Base-by-base conservation (phyloP, 2,329 filamentous ascomycete species). In the Colletotrichum sp. region DNA sequence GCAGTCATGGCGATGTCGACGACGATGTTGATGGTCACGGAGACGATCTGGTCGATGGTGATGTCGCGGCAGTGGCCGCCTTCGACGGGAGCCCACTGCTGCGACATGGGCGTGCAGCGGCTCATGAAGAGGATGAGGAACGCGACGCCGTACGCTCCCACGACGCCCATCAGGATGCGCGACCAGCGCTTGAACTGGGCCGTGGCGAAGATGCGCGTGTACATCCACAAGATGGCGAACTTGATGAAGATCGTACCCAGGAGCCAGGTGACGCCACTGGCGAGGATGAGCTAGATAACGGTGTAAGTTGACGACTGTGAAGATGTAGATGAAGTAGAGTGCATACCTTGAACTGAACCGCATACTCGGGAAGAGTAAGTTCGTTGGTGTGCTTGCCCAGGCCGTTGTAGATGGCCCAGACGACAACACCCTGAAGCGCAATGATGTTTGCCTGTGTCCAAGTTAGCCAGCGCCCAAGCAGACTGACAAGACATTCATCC, bases 1-100 rank as follows among this genome's bases (percentile, higher is more conserved):
- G 83, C 81, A 24, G 87, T 79, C 26, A 88, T 80, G 65, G 84
- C 82, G 72, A 81, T 3, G 68, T 84, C 82, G n/a, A 83, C 49
- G 36, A 80, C 7, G 16, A 82, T 63, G 68, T 83, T 83, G 21
- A 80, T 72, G 6, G 73, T 75, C 21, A 82, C 72, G 12, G 80
- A 80, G 55, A 79, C 71, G 66, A 78, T 76, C 62, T 82, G 79
- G 15, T 75, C 63, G 60, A 77, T 75, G 13, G 76, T 52, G 55
- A 79, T 74, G 44, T 79, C 74, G n/a, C 88, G 83, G 75, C 88
- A 89, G 73, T 81, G 81, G 16, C 86, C 86, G 1, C 77, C 78
- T 4, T 82, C 79, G 9, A 77, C 73, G 4, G 80, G 79, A n/a
- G 81, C 78, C 83, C 83, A 85, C 16, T 81, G 79, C 28, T 80